phyloP scores from a whole-genome alignment of 768 basidiomycete genomes.

The Inosperma sp. region DNA sequence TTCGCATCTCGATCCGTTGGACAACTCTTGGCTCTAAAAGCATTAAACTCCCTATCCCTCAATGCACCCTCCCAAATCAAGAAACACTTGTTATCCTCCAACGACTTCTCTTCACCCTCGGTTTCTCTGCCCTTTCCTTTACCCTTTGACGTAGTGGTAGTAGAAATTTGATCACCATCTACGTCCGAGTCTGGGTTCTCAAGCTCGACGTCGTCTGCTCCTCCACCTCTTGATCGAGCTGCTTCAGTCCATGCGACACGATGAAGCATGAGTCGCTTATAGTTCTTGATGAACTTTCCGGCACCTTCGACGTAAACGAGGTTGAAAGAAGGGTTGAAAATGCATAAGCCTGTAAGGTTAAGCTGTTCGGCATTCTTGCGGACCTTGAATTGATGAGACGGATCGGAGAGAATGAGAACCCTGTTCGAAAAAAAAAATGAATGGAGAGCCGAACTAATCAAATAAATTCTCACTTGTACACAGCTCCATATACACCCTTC shows the following conservation, averaged over 20 bases:
- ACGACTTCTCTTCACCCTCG: conserved; percentile 38
- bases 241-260: conserved; percentile 95
- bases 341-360: conserved; percentile 81
- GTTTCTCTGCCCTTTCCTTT: conserved; percentile 33
- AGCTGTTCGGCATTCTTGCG: conserved; percentile 94
- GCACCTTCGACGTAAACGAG: conserved; percentile 95
- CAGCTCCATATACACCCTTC: conserved; percentile 75
- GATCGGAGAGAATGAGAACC: conserved; percentile 85
- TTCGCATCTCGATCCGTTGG: conserved; percentile 83
- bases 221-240: conserved; percentile 70
- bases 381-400: conserved; percentile 92
- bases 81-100: conserved; percentile 86
- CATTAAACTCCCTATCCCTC: conserved; percentile 73
- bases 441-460: neutral
- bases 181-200: conserved; percentile 45
- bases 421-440: conserved; percentile 33
- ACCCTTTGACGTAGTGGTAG: neutral
- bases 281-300: conserved; percentile 76
- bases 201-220: conserved; percentile 57
- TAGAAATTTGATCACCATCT: conserved; percentile 16
- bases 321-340: conserved; percentile 85
- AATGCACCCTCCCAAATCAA: conserved; percentile 92
- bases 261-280: conserved; percentile 79
- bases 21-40: conserved; percentile 77
- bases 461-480: conserved; percentile 66